Conservation (phyloP, 139 green algal genomes). For the Tetradesmus lagerheimii region DNA sequence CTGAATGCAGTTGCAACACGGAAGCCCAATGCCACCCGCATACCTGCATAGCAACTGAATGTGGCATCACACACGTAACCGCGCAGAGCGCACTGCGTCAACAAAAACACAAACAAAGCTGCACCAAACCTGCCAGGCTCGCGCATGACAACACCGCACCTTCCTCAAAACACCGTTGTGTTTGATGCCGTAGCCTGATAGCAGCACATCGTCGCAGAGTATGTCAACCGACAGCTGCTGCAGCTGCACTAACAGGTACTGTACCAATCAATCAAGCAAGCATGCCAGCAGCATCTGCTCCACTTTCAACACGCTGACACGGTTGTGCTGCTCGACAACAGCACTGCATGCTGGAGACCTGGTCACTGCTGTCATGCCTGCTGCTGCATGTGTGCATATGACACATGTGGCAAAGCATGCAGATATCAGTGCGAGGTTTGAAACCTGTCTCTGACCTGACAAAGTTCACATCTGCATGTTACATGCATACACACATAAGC, state of each 20-base stretch:
- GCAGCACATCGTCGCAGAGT: too few relatives aligned
- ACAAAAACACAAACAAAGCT: not conserved
- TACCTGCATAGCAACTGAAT: too few relatives aligned
- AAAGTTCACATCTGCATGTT: too few relatives aligned
- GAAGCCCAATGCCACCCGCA: too few relatives aligned
- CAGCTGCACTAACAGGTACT: not conserved
- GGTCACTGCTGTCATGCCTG: not conserved
- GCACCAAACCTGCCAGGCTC: not conserved
- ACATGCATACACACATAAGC: not conserved
- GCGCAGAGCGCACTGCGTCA: too few relatives aligned
- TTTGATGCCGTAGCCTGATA: too few relatives aligned
- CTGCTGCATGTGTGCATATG: not conserved
- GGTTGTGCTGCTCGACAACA: not conserved
- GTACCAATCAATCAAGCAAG: not conserved
- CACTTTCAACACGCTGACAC: not conserved
- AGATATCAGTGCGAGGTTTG: not conserved
- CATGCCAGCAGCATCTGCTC: not conserved
- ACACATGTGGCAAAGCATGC: not conserved
- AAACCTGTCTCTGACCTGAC: too few relatives aligned
- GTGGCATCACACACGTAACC: too few relatives aligned
- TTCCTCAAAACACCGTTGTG: not conserved
- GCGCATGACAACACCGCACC: not conserved
- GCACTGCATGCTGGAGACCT: not conserved
- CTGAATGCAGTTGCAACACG: too few relatives aligned
- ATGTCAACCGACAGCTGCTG: too few relatives aligned